A percentile compares a stretch with the other conserved stretches of the same genome.
These are phyloP conservation scores for Colletotrichum horii DNA, from an alignment of 2,329 filamentous ascomycete species.

Conservation along the genomic window DNA sequence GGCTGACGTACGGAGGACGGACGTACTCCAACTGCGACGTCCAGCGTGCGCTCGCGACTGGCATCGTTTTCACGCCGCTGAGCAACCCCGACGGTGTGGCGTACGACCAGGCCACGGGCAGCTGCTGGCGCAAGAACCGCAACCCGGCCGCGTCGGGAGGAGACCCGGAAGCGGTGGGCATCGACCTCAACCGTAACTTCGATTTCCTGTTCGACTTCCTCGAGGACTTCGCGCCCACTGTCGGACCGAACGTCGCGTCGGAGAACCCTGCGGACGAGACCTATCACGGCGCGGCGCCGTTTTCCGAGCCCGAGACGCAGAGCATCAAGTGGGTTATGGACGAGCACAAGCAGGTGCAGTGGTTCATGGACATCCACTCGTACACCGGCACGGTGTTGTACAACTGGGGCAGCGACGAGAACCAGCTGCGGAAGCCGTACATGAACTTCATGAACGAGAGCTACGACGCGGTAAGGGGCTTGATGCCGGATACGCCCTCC, in stretches of 20 bases:
- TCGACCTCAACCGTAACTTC: constrained; percentile 64
- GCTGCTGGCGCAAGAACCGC: constrained; percentile 63
- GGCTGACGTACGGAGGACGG: constrained; percentile 56
- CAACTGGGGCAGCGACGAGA: constrained; percentile 61
- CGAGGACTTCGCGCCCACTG: constrained; percentile 44
- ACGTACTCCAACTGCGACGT: constrained; percentile 58
- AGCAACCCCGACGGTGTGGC: constrained; percentile 59
- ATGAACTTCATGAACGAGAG: constrained; percentile 59
- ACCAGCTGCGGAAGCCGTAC: constrained; percentile 46
- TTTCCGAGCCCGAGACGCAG: constrained; percentile 62
- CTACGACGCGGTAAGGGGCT: constrained; percentile 57
- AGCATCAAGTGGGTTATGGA: constrained; percentile 59
- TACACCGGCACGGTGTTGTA: constrained; percentile 52
- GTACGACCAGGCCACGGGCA: constrained; percentile 55
- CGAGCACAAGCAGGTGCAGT: constrained; percentile 53
- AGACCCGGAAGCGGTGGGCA: constrained; percentile 39
- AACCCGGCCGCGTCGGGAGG: constrained; percentile 44
- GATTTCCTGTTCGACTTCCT: constrained; percentile 62
- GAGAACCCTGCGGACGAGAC: constrained; percentile 47
- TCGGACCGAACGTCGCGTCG: constrained; percentile 44
- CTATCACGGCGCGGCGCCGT: constrained; percentile 55
- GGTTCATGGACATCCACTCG: constrained; percentile 66
- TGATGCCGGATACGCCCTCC: constrained; percentile 40
- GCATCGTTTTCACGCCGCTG: constrained; percentile 58
- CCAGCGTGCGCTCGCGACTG: constrained; percentile 52